Conservation (phyloP, 1,284 basidiomycete species). For the Naganishia liquefaciens region DNA sequence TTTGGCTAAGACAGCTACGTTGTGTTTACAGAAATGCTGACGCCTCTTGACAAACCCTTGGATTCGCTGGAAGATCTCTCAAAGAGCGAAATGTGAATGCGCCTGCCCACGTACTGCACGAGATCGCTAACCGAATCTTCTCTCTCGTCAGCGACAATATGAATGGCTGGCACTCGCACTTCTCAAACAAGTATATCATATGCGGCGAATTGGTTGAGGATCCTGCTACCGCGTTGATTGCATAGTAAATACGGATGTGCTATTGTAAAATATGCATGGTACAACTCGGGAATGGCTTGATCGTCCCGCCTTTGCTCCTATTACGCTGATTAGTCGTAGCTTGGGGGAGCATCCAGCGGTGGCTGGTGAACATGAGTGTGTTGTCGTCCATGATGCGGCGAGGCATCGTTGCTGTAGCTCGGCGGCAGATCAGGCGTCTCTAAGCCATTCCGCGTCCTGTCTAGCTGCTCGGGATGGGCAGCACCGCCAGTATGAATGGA, state of each 20-base stretch:
- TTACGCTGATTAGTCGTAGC: conserved; percentile 5
- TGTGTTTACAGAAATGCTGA: conserved; percentile 75
- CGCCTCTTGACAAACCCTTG: conserved; percentile 77
- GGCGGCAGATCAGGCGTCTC: conserved; percentile 21
- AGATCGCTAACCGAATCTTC: not conserved
- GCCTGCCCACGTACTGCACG: not conserved
- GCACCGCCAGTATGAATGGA: not conserved
- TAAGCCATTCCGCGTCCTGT: not conserved
- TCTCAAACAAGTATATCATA: conserved; percentile 80
- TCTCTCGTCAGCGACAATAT: conserved; percentile 73
- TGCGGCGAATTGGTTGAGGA: conserved; percentile 82
- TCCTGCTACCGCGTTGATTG: conserved; percentile 15
- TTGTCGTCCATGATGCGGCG: conserved; percentile 10
- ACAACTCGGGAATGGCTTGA: not conserved
- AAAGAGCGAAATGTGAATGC: conserved; percentile 75
- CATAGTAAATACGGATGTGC: not conserved
- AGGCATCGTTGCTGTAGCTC: conserved; percentile 22
- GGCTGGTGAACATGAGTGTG: not conserved
- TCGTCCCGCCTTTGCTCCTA: not conserved
- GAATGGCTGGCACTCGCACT: conserved; percentile 88
- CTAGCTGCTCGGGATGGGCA: not conserved
- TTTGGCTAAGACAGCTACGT: not conserved
- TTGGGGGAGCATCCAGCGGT: conserved; percentile 26
- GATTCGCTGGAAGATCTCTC: conserved; percentile 78
- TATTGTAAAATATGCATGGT: not conserved